Evolutionary conservation across 2,329 filamentous ascomycete species (phyloP), one percentile per base, ranked within the genome.

Genomic region (Pseudocercospora macadamiae): DNA sequence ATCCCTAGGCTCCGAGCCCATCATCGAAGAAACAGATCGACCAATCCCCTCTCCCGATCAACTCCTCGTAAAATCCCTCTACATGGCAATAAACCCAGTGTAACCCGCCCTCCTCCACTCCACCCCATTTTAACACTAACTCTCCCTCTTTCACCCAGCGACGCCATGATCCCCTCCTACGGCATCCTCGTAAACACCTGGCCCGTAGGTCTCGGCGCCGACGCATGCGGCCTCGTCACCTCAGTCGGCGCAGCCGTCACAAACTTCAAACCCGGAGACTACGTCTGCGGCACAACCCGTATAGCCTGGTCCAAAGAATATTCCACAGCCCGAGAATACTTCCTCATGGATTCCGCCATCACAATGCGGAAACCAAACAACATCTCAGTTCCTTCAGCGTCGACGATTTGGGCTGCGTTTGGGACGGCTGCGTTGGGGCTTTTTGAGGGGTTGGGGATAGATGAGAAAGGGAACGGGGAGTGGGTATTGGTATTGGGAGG

Each of bases 71-170:
- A 55, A 55, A 18, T 49, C 42, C 1, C 26, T 49, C 5, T 39
- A 48, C 12, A 21, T 36, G n/a, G 53, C 53, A 3, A 48, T 55
- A 19, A 55, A 55, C 32, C 53, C 42, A 23, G 30, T 55, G 48
- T 36, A 37, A 9, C n/a, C 14, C 10, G 7, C 23, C 5, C 4
- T 32, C 4, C 12, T 30, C 12, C 12, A 9, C 8, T 34, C n/a
- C n/a, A n/a, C n/a, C n/a, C n/a, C n/a, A n/a, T n/a, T n/a, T n/a
- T n/a, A n/a, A n/a, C n/a, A n/a, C n/a, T n/a, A n/a, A n/a, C n/a
- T n/a, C 47, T 28, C 9, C 14, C 30, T 10, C 4, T 9, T 4
- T 16, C 14, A n/a, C n/a, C n/a, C 3, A 30, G 25, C 8, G 53
- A 49, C 19, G 23, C 53, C 8, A 55, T 55, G 53, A 37, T 55